Percentiles rank a stretch among this genome's conserved stretches.
Conservation (phyloP, 257 asterid species). For the Solanum habrochaites region DNA sequence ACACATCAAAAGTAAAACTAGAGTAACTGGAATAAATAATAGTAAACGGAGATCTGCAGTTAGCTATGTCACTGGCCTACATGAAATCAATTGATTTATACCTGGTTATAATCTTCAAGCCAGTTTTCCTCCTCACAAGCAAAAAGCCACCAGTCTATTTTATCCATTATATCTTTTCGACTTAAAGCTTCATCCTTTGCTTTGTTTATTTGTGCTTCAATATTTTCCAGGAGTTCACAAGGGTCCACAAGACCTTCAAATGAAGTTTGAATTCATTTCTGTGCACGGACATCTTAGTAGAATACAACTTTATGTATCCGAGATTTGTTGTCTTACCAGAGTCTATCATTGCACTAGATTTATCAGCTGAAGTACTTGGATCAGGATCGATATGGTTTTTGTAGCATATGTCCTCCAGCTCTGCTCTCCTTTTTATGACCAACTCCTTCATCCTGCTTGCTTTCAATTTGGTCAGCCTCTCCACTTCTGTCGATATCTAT, state of each 20-base stretch:
- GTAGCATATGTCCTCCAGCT: constrained; percentile 6
- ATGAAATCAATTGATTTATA: neutral
- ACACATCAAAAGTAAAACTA: neutral
- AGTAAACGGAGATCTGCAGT: neutral
- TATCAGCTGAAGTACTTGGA: constrained; percentile 2
- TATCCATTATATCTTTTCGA: constrained; percentile 6
- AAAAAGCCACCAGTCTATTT: constrained; percentile 5
- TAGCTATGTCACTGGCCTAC: neutral
- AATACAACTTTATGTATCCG: neutral
- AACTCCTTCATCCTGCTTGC: constrained; percentile 11
- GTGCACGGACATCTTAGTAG: neutral
- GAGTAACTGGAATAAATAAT: neutral
- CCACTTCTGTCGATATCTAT: constrained; percentile 7
- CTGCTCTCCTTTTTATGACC: constrained; percentile 5
- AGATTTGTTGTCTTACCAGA: constrained; percentile 2
- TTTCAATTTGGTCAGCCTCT: neutral
- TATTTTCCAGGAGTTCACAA: constrained; percentile 1
- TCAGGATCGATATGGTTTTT: constrained; percentile 2
- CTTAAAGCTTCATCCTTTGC: constrained; percentile 5
- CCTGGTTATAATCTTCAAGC: constrained; percentile 12
- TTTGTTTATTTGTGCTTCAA: constrained; percentile 5
- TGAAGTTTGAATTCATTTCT: neutral
- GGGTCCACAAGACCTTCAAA: constrained; percentile 4
- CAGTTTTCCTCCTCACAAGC: constrained; percentile 13
- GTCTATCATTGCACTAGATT: constrained; percentile 1